These are phyloP conservation scores for Aspergillus fructus DNA, from an alignment of 2,329 filamentous ascomycete genomes.

Conservation along the genomic window DNA sequence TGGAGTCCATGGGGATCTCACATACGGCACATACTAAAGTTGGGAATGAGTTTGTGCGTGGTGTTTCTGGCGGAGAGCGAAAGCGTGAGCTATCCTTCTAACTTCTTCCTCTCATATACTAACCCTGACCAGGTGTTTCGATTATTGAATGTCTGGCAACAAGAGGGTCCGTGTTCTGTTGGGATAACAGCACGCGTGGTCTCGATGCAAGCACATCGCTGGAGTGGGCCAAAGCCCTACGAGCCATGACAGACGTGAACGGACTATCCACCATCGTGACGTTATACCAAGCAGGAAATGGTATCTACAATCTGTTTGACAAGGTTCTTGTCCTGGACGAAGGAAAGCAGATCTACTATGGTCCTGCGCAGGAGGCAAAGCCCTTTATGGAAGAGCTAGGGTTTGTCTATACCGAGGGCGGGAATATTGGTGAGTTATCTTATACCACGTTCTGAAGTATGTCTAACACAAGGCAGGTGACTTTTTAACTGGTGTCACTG, in stretches of 20 bases:
- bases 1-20: slow-evolving; percentile 54
- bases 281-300: slow-evolving; percentile 69
- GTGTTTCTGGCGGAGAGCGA: slow-evolving; percentile 67
- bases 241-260: slow-evolving; percentile 63
- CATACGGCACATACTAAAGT: slow-evolving; percentile 65
- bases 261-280: slow-evolving; percentile 63
- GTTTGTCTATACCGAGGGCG: slow-evolving; percentile 61
- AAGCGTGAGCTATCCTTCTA: slow-evolving; percentile 51
- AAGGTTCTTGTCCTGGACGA: slow-evolving; percentile 68
- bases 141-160: slow-evolving; percentile 65
- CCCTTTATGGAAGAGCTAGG: slow-evolving; percentile 66
- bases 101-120: no score
- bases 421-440: slow-evolving; percentile 53
- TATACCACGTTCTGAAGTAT: accelerated
- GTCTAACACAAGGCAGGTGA: slow-evolving; percentile 37
- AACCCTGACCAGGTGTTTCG: slow-evolving; percentile 46
- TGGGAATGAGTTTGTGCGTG: slow-evolving; percentile 64
- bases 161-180: slow-evolving; percentile 59
- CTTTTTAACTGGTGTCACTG: slow-evolving; percentile 65
- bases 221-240: slow-evolving; percentile 59
- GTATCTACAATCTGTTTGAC: slow-evolving; percentile 68
- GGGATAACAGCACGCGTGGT: slow-evolving; percentile 67
- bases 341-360: slow-evolving; percentile 66
- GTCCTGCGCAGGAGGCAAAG: slow-evolving; percentile 56
- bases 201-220: slow-evolving; percentile 66